phyloP scores from a whole-genome alignment of 805 yeast species.

The Danielozyma ontarioensis region DNA sequence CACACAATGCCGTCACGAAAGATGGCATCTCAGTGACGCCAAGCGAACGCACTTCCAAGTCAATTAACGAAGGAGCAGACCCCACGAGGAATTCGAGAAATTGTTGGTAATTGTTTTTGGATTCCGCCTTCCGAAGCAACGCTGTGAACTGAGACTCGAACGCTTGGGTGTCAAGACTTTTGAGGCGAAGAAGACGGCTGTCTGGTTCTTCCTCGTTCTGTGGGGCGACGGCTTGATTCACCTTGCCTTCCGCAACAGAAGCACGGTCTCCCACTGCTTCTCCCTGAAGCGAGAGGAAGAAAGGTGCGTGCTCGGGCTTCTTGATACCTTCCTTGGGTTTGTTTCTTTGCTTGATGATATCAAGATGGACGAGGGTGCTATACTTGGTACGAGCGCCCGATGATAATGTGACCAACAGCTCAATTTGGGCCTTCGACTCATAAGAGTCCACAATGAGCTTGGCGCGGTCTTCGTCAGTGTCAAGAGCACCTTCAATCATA shows the following conservation, averaged over 20 bases:
- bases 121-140: constrained; percentile 46
- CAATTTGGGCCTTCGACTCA: constrained; percentile 57
- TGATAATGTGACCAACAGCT: constrained; percentile 66
- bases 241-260: constrained; percentile 37
- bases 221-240: constrained; percentile 5
- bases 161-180: constrained; percentile 24
- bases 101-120: constrained; percentile 30
- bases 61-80: constrained; percentile 73
- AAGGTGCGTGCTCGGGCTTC: constrained; percentile 73
- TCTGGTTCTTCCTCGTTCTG: constrained; percentile 6
- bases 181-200: background rate
- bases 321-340: constrained; percentile 88
- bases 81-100: constrained; percentile 53
- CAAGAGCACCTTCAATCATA: constrained; percentile 75
- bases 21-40: constrained; percentile 56
- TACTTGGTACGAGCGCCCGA: constrained; percentile 73
- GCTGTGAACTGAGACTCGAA: constrained; percentile 76
- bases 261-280: constrained; percentile 71
- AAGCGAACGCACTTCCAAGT: constrained; percentile 81
- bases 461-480: constrained; percentile 26
- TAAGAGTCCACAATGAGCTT: constrained; percentile 37
- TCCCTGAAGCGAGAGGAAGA: constrained; percentile 69
- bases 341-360: constrained; percentile 77
- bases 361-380: constrained; percentile 74
- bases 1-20: constrained; percentile 63